Evolutionary conservation across 306 rosid genomes (phyloP).

Genomic region (Delonix regia): DNA sequence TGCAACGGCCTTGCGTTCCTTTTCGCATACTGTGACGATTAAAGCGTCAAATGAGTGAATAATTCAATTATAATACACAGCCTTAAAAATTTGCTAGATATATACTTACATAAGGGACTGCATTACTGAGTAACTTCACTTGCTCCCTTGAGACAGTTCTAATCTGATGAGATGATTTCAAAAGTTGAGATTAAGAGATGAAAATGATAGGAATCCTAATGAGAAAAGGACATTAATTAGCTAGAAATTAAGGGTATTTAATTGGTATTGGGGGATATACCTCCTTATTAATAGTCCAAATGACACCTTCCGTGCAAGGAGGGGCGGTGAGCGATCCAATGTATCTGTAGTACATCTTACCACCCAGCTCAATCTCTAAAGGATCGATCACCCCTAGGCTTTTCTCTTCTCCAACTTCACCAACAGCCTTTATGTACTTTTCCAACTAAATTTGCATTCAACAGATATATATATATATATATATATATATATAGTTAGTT

Average conservation of each 20-base stretch:
- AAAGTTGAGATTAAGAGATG: background rate
- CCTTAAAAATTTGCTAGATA: background rate
- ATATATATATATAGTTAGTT: background rate
- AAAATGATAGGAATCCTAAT: background rate
- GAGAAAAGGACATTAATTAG: background rate
- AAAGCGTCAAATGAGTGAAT: background rate
- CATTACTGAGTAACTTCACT: conserved; percentile 44
- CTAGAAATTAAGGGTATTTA: too few relatives aligned
- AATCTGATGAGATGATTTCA: conserved; percentile 40
- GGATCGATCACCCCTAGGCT: conserved; percentile 56
- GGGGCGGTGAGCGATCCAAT: conserved; percentile 76
- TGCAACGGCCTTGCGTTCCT: conserved; percentile 53
- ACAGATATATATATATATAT: too few relatives aligned
- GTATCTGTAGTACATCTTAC: conserved; percentile 55
- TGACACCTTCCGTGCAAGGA: conserved; percentile 75
- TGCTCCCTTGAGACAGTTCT: conserved; percentile 55
- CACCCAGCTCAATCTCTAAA: conserved; percentile 34
- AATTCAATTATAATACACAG: background rate
- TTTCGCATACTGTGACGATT: conserved; percentile 39
- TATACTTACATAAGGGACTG: conserved; percentile 57
- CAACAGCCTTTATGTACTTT: conserved; percentile 34
- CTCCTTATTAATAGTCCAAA: conserved; percentile 62
- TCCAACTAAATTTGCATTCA: conserved; percentile 45
- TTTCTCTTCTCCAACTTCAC: conserved; percentile 29
- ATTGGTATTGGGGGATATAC: conserved; percentile 24